Conservation (phyloP, 148 eudicot species). For the Salicornia ramosissima region DNA sequence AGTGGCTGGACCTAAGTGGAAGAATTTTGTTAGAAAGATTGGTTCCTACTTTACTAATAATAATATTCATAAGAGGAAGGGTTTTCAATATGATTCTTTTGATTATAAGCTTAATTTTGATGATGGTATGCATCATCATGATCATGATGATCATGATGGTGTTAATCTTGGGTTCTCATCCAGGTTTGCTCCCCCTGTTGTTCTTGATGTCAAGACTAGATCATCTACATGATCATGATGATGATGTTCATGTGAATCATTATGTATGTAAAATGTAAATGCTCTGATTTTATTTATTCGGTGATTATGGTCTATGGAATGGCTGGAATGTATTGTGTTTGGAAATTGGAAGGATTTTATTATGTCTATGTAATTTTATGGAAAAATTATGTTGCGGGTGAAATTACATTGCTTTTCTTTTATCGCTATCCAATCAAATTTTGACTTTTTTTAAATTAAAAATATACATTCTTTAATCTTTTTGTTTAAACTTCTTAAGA, state of each 20-base stretch:
- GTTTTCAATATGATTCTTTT: slow-evolving; percentile 48
- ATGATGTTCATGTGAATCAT: neutral
- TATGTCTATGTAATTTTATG: neutral
- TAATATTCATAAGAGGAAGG: slow-evolving; percentile 30
- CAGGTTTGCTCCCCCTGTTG: slow-evolving; percentile 46
- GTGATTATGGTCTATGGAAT: neutral
- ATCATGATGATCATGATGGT: slow-evolving; percentile 34
- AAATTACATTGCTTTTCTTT: neutral
- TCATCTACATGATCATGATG: neutral
- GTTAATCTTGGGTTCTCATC: slow-evolving; percentile 45
- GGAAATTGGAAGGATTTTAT: neutral
- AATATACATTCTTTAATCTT: too few relatives aligned
- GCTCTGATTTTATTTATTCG: neutral
- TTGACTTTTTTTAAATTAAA: too few relatives aligned
- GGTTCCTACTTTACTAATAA: slow-evolving; percentile 40
- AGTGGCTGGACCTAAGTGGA: slow-evolving; percentile 89
- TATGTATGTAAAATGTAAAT: too few relatives aligned
- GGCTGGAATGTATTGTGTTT: neutral
- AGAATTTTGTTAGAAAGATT: slow-evolving; percentile 58
- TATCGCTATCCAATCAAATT: too few relatives aligned
- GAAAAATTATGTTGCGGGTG: neutral
- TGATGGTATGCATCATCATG: slow-evolving; percentile 32
- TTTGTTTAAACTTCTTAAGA: too few relatives aligned
- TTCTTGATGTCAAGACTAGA: slow-evolving; percentile 7
- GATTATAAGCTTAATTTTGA: slow-evolving; percentile 76